Evolutionary conservation across 208 protist species (phyloP).

Genomic region (Naegleria gruberi): DNA sequence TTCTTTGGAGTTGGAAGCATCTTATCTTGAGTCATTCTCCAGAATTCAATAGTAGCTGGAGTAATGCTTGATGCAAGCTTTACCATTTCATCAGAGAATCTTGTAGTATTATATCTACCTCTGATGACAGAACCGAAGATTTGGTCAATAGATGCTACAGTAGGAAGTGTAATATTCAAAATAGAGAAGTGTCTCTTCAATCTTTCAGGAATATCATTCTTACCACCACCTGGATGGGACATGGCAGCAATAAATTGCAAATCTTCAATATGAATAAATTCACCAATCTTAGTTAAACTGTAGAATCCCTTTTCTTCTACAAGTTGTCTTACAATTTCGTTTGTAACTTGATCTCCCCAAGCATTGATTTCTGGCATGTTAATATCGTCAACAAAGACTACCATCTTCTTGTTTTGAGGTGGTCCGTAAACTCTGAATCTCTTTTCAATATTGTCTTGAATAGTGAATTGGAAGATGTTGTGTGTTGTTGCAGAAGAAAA

Average conservation of each 20-base stretch:
- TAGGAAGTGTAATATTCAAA: conserved; percentile 91
- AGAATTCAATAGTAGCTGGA: conserved; percentile 80
- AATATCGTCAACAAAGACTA: conserved; percentile 88
- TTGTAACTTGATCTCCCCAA: conserved; percentile 88
- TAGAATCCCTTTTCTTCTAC: conserved; percentile 43
- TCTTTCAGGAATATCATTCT: conserved; percentile 95
- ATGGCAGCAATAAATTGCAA: conserved; percentile 91
- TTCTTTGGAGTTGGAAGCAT: conserved; percentile 94
- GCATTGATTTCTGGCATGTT: conserved; percentile 91
- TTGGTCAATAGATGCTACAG: conserved; percentile 80
- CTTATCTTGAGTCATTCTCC: conserved; percentile 68
- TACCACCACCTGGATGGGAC: conserved; percentile 91
- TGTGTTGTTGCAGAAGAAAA: conserved; percentile 84
- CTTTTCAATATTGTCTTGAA: conserved; percentile 87
- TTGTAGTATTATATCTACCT: conserved; percentile 23
- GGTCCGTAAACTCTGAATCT: conserved; percentile 86
- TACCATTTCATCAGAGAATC: not conserved
- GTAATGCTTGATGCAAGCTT: conserved; percentile 67
- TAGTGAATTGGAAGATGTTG: conserved; percentile 70
- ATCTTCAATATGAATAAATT: conserved; percentile 84
- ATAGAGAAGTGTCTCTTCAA: conserved; percentile 88
- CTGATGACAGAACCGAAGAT: conserved; percentile 52
- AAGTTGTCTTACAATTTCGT: conserved; percentile 85
- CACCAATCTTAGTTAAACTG: conserved; percentile 49
- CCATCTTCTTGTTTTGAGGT: conserved; percentile 72